Evolutionary conservation across 495 filamentous ascomycete genomes (phyloP), one percentile per base, ranked within the genome.

Genomic region (Penicillium tannophilum): DNA sequence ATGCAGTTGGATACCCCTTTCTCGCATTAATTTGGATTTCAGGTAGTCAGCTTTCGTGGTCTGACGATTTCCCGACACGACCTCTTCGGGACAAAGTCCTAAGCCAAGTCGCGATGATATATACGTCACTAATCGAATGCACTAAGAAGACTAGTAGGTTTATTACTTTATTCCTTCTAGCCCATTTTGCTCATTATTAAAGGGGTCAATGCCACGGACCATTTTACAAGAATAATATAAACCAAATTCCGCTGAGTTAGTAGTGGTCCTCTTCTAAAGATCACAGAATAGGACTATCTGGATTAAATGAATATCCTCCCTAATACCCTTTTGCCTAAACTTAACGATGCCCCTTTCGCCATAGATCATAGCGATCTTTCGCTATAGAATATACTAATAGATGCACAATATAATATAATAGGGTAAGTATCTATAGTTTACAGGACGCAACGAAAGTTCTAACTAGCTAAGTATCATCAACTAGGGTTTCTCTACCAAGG

Each of bases 21-120:
- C n/a, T n/a, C n/a, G n/a, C n/a, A n/a, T n/a, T n/a, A n/a, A n/a
- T n/a, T n/a, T n/a, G n/a, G n/a, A n/a, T n/a, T n/a, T n/a, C n/a
- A n/a, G n/a, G n/a, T n/a, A n/a, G n/a, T n/a, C n/a, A n/a, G n/a
- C n/a, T n/a, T n/a, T n/a, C n/a, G n/a, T n/a, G n/a, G n/a, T n/a
- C n/a, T n/a, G n/a, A n/a, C n/a, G n/a, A 55, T 7, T 61, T 55
- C 28, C 58, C 44, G 51, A 50, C 52, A 30, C 51, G 17, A 55
- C 44, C 58, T 55, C 52, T 60, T 60, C 52, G 58, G n/a, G 35
- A 60, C 19, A 55, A 60, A 60, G 30, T 59, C 51, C 43, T 59
- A 20, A 28, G 17, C 19, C 57, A 59, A 59, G 50, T 59, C 26
- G 48, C 48, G 48, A 19, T 31, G 16, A 31, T 59, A 35, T 49